These are phyloP conservation scores for Colletotrichum sojae DNA, from an alignment of 2,329 filamentous ascomycete species.

Conservation along the genomic window DNA sequence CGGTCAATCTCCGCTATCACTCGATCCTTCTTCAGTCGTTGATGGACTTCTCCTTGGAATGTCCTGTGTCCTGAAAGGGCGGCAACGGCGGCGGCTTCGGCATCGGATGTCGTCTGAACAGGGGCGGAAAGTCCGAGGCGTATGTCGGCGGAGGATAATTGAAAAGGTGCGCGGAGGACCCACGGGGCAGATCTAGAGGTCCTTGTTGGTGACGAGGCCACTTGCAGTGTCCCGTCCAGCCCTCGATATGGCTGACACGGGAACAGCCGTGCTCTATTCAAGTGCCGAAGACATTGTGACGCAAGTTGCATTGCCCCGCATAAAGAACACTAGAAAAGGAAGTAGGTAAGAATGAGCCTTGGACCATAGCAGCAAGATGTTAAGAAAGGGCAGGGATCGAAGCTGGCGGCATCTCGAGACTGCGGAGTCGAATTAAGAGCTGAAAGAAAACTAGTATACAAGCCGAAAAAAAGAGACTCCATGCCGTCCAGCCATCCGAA, in stretches of 20 bases:
- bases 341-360: neutral
- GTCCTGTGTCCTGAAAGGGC: neutral
- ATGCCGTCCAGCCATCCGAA: conserved; percentile 21
- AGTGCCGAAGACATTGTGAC: conserved; percentile 42
- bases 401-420: conserved; percentile 29
- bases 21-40: no score
- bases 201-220: conserved; percentile 2
- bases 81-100: neutral
- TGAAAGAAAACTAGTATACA: conserved; percentile 2
- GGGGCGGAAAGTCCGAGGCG: neutral
- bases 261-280: conserved; percentile 44
- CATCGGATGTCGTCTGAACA: neutral
- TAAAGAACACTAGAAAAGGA: conserved; percentile 17
- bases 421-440: conserved; percentile 2
- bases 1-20: no score
- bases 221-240: conserved; percentile 23
- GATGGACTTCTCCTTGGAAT: neutral
- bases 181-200: neutral
- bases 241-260: conserved; percentile 28
- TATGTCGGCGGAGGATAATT: neutral
- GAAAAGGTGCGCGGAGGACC: no score
- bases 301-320: conserved; percentile 43
- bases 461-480: neutral
- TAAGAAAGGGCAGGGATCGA: conserved; percentile 6
- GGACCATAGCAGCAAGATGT: conserved; percentile 36